Conservation (phyloP, 208 protist genomes). For the Acanthamoeba castellanii region DNA sequence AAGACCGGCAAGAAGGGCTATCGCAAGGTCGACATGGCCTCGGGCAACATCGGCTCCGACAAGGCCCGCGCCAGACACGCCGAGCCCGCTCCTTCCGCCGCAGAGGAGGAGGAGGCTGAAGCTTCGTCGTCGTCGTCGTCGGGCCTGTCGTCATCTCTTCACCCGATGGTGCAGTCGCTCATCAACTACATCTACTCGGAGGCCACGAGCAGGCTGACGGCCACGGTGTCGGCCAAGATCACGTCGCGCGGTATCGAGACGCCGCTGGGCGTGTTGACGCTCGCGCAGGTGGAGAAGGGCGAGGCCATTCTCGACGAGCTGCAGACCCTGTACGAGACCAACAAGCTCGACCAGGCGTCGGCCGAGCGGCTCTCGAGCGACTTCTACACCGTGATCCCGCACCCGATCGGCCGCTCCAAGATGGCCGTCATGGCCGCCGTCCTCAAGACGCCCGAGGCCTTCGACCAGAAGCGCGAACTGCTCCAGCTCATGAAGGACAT, state of each 20-base stretch:
- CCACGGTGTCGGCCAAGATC: constrained; percentile 41
- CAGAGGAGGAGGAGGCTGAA: not conserved
- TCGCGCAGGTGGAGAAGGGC: constrained; percentile 73
- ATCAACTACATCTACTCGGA: constrained; percentile 53
- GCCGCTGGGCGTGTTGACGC: constrained; percentile 58
- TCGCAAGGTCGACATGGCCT: constrained; percentile 65
- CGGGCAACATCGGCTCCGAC: constrained; percentile 38
- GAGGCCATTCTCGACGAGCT: constrained; percentile 73
- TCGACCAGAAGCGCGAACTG: constrained; percentile 52
- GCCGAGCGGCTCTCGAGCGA: not conserved
- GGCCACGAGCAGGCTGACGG: constrained; percentile 33
- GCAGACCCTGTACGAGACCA: constrained; percentile 19
- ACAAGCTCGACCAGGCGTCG: not conserved
- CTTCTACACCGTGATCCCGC: constrained; percentile 74
- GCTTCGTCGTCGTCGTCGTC: not conserved
- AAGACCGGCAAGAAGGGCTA: constrained; percentile 64
- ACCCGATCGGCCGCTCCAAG: constrained; percentile 60
- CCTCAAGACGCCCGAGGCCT: constrained; percentile 27
- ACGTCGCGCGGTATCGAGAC: constrained; percentile 70
- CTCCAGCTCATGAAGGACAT: constrained; percentile 72
- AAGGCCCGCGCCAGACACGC: constrained; percentile 27
- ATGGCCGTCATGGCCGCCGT: not conserved
- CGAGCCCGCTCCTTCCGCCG: not conserved
- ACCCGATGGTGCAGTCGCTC: constrained; percentile 20
- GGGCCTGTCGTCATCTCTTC: not conserved